phyloP scores from a whole-genome alignment of 1,284 basidiomycete species.

The Trametes sp. region DNA sequence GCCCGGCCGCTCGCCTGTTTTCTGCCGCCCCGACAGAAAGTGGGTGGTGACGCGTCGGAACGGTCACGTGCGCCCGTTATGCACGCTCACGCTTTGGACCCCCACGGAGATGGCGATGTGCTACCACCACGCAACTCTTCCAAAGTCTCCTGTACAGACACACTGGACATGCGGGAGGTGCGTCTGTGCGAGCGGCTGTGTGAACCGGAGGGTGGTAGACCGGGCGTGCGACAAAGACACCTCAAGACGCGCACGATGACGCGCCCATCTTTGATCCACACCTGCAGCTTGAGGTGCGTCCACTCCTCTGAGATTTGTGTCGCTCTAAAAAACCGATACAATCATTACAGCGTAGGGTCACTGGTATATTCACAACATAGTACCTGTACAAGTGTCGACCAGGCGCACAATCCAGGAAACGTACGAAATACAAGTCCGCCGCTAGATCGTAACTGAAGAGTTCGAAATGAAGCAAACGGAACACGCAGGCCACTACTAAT shows the following conservation, averaged over 20 bases:
- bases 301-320: too few species aligned
- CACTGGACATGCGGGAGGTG: neutral
- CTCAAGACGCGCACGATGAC: conserved; percentile 11
- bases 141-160: too few species aligned
- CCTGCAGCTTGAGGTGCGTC: neutral
- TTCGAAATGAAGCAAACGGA: conserved; percentile 2
- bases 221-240: conserved; percentile 9
- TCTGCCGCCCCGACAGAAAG: conserved; percentile 18
- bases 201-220: conserved; percentile 6
- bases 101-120: too few species aligned
- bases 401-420: conserved; percentile 10
- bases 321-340: too few species aligned
- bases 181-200: neutral
- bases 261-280: conserved; percentile 1
- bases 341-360: neutral
- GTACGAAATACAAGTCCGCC: conserved; percentile 19
- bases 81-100: neutral
- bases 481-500: too few species aligned
- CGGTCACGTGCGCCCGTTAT: conserved; percentile 29
- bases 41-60: conserved; percentile 28
- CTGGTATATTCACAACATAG: conserved; percentile 11
- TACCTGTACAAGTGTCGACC: conserved; percentile 12
- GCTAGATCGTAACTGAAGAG: neutral
- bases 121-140: too few species aligned
- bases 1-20: conserved; percentile 7